Evolutionary conservation across 208 protist genomes (phyloP), one percentile per base, ranked within the genome.

Genomic region (Giardia muris): DNA sequence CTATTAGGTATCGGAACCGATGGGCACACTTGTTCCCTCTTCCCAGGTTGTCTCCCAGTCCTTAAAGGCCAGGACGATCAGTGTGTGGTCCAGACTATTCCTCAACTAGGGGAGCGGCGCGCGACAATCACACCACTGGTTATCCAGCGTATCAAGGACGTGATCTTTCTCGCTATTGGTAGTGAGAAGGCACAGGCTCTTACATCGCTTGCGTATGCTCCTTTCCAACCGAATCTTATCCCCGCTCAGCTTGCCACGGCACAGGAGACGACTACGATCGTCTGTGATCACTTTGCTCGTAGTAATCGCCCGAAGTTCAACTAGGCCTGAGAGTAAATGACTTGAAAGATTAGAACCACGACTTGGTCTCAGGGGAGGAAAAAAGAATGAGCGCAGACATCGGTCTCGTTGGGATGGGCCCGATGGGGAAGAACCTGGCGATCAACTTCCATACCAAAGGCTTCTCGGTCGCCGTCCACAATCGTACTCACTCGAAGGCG

Each of bases 351-450:
- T 76, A 30, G 10, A 10, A 76, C 57, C 57, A 76, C 19, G 30
- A 76, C 19, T 76, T 76, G 57, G 57, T 76, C 57, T 76, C 10
- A 10, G 30, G 57, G 57, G 57, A 90, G 30, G 22, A 88, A n/a
- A 90, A 92, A 93, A 86, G 87, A 93, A 10, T 87, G 93, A 0
- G 19, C 57, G 30, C 30, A 30, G 93, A 95, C 1, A 96, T 98
- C 91, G 97, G 97, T 90, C 95, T 99, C 76, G 96, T 99, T 67
- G 98, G 98, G 86, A 95, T 99, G 3, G 98, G 96, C 92, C 97
- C 99, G 42, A 99, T 99, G 98, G 98, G 98, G 92, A 95, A 98
- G 93, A 99, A 98, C 95, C 94, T 99, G 45, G 97, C 97, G 10
- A 95, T 98, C 46, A 99, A 99, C 95, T 98, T 99, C 94, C 97